Evolutionary conservation across 805 yeast genomes (phyloP).

Genomic region (Candida parachauliodes): DNA sequence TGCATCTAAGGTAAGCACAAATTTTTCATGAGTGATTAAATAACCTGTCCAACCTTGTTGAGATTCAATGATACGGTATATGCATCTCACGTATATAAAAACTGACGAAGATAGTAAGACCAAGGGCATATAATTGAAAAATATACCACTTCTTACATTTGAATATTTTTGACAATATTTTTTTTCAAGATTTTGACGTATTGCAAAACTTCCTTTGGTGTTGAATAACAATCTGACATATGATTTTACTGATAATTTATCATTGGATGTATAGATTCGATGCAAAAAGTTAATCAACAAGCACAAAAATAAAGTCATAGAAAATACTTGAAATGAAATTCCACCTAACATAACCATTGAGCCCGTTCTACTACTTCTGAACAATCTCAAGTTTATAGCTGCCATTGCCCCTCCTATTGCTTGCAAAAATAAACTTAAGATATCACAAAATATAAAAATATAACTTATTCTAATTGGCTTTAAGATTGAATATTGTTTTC

Average conservation of each 20-base stretch:
- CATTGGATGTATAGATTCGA: conserved; percentile 19
- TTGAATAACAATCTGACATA: conserved; percentile 19
- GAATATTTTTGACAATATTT: conserved; percentile 32
- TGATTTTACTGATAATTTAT: conserved; percentile 22
- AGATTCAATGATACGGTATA: conserved; percentile 71
- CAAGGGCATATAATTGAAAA: conserved; percentile 43
- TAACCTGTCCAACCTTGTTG: conserved; percentile 69
- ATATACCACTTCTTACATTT: conserved; percentile 27
- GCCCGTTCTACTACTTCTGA: conserved; percentile 41
- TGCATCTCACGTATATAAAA: conserved; percentile 61
- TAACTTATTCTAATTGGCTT: conserved; percentile 61
- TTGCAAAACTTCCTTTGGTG: conserved; percentile 15
- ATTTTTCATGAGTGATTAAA: conserved; percentile 46
- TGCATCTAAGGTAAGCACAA: conserved; percentile 39
- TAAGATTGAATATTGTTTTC: conserved; percentile 45
- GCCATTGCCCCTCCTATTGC: conserved; percentile 78
- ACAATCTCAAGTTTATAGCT: conserved; percentile 37
- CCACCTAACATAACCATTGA: conserved; percentile 75
- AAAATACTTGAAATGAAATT: conserved; percentile 67
- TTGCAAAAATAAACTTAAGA: conserved; percentile 62
- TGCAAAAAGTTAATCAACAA: conserved; percentile 48
- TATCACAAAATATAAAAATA: conserved; percentile 64
- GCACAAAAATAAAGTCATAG: conserved; percentile 58
- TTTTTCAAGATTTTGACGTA: conserved; percentile 19
- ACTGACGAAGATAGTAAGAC: conserved; percentile 46